Evolutionary conservation across 148 eudicot genomes (phyloP).

Genomic region (Selenicereus undatus): DNA sequence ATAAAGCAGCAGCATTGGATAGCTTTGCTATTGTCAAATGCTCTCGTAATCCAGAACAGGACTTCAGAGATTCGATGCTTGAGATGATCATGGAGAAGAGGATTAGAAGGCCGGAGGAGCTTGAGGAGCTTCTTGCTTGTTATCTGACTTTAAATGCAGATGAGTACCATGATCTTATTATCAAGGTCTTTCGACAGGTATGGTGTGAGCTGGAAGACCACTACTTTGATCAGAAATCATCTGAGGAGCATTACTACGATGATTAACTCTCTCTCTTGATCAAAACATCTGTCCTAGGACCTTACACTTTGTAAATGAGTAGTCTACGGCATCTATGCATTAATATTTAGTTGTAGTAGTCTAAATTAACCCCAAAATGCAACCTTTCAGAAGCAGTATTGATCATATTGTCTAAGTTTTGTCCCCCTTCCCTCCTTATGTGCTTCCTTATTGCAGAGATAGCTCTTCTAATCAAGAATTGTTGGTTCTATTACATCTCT

Average conservation of each 20-base stretch:
- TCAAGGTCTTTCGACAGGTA: conserved; percentile 69
- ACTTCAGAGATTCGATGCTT: conserved; percentile 74
- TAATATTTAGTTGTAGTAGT: not conserved
- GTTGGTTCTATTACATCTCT: too few relatives aligned
- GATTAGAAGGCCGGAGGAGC: conserved; percentile 50
- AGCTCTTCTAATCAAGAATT: not conserved
- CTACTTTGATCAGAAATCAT: conserved; percentile 19
- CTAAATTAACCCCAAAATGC: not conserved
- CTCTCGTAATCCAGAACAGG: conserved; percentile 55
- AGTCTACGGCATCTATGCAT: not conserved
- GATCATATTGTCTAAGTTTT: not conserved
- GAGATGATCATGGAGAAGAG: conserved; percentile 72
- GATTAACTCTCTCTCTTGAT: not conserved
- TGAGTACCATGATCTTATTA: conserved; percentile 68
- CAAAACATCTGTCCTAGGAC: not conserved
- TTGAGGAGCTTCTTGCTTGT: conserved; percentile 79
- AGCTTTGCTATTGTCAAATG: conserved; percentile 71
- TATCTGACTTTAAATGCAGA: conserved; percentile 69
- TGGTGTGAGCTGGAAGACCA: conserved; percentile 56
- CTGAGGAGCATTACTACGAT: not conserved
- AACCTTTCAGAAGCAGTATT: not conserved
- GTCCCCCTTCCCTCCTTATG: not conserved
- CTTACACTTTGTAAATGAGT: conserved; percentile 14
- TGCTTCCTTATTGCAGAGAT: not conserved
- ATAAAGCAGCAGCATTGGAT: conserved; percentile 31